Conservation (phyloP, 164 flowering plant genomes). For the Macadamia integrifolia region DNA sequence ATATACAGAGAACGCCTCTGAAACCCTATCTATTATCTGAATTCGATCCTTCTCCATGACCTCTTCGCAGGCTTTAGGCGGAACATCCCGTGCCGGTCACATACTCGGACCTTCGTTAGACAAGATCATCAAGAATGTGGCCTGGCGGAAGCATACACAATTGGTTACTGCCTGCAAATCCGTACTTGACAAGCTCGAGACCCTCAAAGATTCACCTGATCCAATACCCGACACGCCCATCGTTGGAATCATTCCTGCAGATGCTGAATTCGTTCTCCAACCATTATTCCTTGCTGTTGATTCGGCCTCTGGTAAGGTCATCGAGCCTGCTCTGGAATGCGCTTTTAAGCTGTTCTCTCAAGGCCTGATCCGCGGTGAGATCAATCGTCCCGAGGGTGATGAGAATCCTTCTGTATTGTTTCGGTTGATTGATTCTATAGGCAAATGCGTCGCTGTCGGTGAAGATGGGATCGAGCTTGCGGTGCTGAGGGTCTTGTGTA, state of each 20-base stretch:
- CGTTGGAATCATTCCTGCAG: constrained; percentile 40
- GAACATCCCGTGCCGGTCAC: constrained; percentile 68
- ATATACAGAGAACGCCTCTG: neutral
- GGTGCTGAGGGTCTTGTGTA: constrained; percentile 45
- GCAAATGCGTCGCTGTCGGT: constrained; percentile 50
- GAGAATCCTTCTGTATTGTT: constrained; percentile 11
- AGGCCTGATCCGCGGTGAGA: constrained; percentile 53
- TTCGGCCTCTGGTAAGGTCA: constrained; percentile 58
- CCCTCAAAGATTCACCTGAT: constrained; percentile 32
- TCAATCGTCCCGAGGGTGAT: constrained; percentile 24
- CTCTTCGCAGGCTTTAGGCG: constrained; percentile 72
- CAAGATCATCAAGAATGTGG: constrained; percentile 92
- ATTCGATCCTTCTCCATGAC: constrained; percentile 11
- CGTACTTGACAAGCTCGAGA: constrained; percentile 64
- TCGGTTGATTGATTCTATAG: constrained; percentile 50
- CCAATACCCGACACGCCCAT: constrained; percentile 25
- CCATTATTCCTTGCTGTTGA: constrained; percentile 77
- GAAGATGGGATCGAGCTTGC: constrained; percentile 79
- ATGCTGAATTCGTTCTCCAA: constrained; percentile 50
- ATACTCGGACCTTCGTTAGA: constrained; percentile 82
- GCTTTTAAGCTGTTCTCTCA: constrained; percentile 49
- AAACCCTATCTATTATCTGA: neutral
- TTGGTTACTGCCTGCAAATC: constrained; percentile 83
- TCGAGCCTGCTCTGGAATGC: constrained; percentile 87
- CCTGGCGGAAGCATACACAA: constrained; percentile 91